Evolutionary conservation across 2,329 filamentous ascomycete genomes (phyloP).

Genomic region (Sclerotinia sclerotiorum): DNA sequence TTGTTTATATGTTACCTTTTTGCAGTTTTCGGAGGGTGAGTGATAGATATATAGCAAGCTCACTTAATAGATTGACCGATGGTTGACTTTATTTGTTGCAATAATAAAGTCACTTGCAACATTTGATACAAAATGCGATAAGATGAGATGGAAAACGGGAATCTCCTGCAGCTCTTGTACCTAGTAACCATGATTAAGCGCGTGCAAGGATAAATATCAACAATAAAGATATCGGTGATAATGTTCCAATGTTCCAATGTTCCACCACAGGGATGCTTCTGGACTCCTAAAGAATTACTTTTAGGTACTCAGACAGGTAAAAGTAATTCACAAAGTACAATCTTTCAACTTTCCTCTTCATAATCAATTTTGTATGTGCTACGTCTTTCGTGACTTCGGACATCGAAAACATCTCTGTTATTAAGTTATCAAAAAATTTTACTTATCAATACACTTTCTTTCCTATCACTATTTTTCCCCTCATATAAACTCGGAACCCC

Average conservation of each 20-base stretch:
- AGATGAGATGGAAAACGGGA: background rate
- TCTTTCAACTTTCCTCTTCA: background rate
- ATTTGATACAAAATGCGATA: background rate
- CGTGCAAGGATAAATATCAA: background rate
- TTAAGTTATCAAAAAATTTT: background rate
- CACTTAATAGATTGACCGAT: no score
- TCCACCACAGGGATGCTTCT: conserved; percentile 4
- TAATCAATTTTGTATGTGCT: background rate
- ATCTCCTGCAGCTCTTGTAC: background rate
- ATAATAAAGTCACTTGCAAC: background rate
- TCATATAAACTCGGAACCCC: conserved; percentile 10
- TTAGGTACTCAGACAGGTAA: background rate
- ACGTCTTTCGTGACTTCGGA: background rate
- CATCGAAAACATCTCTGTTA: background rate
- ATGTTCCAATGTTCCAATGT: background rate
- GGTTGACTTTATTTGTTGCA: background rate
- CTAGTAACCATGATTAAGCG: background rate
- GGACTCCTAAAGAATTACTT: background rate
- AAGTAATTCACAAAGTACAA: background rate
- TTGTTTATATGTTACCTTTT: background rate
- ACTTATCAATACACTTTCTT: background rate
- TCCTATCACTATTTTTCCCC: background rate
- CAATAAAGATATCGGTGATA: conserved; percentile 1
- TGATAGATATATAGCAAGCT: no score
- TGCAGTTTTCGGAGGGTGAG: no score